phyloP scores from a whole-genome alignment of 352 stramenopile genomes.

The Phytophthora tubulina region DNA sequence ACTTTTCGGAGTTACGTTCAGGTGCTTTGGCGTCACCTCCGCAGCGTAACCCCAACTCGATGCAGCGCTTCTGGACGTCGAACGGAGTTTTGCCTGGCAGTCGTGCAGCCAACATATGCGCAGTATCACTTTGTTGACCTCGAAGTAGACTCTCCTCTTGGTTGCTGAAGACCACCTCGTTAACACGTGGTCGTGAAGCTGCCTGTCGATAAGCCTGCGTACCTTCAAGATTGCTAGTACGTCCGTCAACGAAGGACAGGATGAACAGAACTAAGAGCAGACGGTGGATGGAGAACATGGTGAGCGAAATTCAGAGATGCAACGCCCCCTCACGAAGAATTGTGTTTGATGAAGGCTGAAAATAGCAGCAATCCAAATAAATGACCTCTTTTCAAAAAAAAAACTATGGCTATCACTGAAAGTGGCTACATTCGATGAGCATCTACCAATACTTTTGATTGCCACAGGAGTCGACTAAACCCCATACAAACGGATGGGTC shows the following conservation, averaged over 20 bases:
- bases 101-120: constrained; percentile 44
- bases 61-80: constrained; percentile 61
- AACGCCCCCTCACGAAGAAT: constrained; percentile 5
- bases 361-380: no score
- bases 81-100: constrained; percentile 46
- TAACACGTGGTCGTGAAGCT: constrained; percentile 24
- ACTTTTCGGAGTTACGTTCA: constrained; percentile 57
- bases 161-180: constrained; percentile 55
- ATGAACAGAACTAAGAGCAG: constrained; percentile 7
- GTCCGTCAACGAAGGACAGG: constrained; percentile 20
- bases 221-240: constrained; percentile 35
- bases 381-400: no score
- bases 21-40: constrained; percentile 41
- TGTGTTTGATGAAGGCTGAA: no score
- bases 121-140: constrained; percentile 50
- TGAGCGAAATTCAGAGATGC: neutral
- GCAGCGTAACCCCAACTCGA: constrained; percentile 66
- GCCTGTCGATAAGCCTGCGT: constrained; percentile 36
- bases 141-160: constrained; percentile 63
- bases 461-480: neutral
- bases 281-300: neutral
- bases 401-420: no score
- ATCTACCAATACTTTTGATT: neutral
- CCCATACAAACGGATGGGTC: neutral
- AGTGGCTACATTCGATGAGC: neutral